Percentiles rank a stretch among this genome's conserved stretches.
phyloP scores from a whole-genome alignment of 345 rosid genomes.

The Salix udensis region DNA sequence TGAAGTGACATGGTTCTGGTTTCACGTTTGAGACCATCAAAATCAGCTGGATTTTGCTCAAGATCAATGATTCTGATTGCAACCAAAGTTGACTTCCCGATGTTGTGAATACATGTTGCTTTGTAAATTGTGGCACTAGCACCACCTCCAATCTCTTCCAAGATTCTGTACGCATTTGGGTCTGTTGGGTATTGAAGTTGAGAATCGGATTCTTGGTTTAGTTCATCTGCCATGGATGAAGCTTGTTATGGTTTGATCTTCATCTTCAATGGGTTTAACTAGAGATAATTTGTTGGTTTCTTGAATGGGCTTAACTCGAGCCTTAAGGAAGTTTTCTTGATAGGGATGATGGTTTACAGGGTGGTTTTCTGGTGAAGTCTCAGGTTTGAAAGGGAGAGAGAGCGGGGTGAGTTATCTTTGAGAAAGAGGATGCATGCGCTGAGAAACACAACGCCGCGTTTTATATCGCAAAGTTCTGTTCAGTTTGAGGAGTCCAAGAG shows the following conservation, averaged over 20 bases:
- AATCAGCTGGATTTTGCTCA: conserved; percentile 48
- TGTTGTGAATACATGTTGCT: conserved; percentile 56
- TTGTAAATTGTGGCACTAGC: conserved; percentile 71
- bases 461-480: not conserved
- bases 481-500: not conserved
- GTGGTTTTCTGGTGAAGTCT: conserved; percentile 37
- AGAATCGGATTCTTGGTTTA: not conserved
- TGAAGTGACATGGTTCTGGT: conserved; percentile 74
- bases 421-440: conserved; percentile 20
- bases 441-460: conserved; percentile 18
- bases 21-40: conserved; percentile 64
- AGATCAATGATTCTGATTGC: conserved; percentile 86
- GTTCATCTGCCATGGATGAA: conserved; percentile 6
- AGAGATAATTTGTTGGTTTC: not conserved
- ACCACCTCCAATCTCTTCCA: conserved; percentile 65
- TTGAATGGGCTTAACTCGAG: too few species aligned
- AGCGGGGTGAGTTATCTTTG: conserved; percentile 2
- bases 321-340: not conserved
- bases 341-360: not conserved
- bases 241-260: not conserved
- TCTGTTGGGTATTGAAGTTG: conserved; percentile 53
- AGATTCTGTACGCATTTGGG: conserved; percentile 48
- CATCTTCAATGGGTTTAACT: not conserved
- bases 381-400: not conserved
- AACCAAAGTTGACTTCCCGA: conserved; percentile 38